A percentile compares a stretch with the other conserved stretches of the same genome.
Evolutionary conservation across 2,329 filamentous ascomycete genomes (phyloP).

Genomic region (Cercospora janseana): DNA sequence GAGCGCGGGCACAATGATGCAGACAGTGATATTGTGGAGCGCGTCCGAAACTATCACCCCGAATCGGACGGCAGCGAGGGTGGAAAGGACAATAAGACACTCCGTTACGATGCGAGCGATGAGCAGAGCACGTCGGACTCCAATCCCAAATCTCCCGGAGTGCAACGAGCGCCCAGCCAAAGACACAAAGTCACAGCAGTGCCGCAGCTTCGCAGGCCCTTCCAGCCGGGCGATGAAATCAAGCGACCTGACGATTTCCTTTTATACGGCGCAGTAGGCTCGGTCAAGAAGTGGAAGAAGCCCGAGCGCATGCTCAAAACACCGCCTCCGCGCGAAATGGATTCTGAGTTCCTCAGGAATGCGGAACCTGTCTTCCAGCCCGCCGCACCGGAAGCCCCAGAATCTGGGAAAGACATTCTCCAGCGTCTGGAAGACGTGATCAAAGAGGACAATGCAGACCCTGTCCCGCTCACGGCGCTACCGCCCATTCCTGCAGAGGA

Average conservation of each 20-base stretch:
- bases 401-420: conserved; percentile 13
- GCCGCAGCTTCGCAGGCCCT: conserved; percentile 23
- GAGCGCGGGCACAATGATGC: conserved; percentile 11
- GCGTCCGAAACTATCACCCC: conserved; percentile 24
- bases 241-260: conserved; percentile 23
- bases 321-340: conserved; percentile 23
- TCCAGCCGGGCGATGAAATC: conserved; percentile 28
- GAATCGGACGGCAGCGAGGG: conserved; percentile 26
- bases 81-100: conserved; percentile 13
- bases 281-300: conserved; percentile 18
- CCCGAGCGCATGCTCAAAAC: conserved; percentile 14
- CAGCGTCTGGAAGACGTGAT: conserved; percentile 11
- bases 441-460: conserved; percentile 9
- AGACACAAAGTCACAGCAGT: conserved; percentile 16
- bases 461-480: conserved; percentile 11
- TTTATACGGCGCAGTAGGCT: conserved; percentile 18
- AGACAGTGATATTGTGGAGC: conserved; percentile 16
- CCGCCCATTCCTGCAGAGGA: conserved; percentile 17
- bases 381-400: conserved; percentile 11
- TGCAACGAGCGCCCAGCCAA: conserved; percentile 18
- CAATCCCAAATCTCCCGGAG: conserved; percentile 14
- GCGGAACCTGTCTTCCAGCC: conserved; percentile 16
- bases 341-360: conserved; percentile 24
- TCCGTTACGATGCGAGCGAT: conserved; percentile 14
- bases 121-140: conserved; percentile 9